phyloP scores from a whole-genome alignment of 208 protist genomes.

The Wallacemonas sp. region DNA sequence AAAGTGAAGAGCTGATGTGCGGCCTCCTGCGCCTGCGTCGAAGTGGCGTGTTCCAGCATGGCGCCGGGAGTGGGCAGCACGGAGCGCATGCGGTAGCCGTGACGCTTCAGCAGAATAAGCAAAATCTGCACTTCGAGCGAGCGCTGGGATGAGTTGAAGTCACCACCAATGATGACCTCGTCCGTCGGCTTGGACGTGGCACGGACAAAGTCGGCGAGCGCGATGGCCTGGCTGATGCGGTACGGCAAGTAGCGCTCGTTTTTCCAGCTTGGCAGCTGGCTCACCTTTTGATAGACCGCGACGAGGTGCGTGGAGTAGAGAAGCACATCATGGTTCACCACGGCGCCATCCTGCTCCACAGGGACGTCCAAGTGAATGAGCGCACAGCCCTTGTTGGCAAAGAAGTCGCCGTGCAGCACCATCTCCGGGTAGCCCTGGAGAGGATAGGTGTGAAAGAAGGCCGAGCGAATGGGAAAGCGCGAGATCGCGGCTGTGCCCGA shows the following conservation, averaged over 20 bases:
- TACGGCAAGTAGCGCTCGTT: constrained; percentile 77
- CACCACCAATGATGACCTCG: constrained; percentile 76
- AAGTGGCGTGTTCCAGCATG: constrained; percentile 16
- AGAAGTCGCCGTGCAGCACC: constrained; percentile 88
- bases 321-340: constrained; percentile 45
- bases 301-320: constrained; percentile 86
- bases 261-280: constrained; percentile 51
- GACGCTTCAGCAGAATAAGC: constrained; percentile 63
- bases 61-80: constrained; percentile 45
- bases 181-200: constrained; percentile 69
- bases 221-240: constrained; percentile 79
- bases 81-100: constrained; percentile 67
- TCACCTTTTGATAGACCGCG: constrained; percentile 72
- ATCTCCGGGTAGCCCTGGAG: constrained; percentile 85
- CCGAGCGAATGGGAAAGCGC: constrained; percentile 67
- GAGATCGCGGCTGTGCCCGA: constrained; percentile 86
- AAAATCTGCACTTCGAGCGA: constrained; percentile 84
- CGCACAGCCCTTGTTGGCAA: constrained; percentile 84
- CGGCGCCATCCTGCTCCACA: constrained; percentile 14
- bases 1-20: constrained; percentile 54
- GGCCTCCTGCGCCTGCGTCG: constrained; percentile 15
- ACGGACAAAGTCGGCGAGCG: constrained; percentile 70
- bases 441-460: constrained; percentile 77
- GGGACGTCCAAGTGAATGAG: constrained; percentile 68
- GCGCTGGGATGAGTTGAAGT: constrained; percentile 81